phyloP scores from a whole-genome alignment of 352 stramenopile genomes.

The Globisporangium rhizosaccharum region DNA sequence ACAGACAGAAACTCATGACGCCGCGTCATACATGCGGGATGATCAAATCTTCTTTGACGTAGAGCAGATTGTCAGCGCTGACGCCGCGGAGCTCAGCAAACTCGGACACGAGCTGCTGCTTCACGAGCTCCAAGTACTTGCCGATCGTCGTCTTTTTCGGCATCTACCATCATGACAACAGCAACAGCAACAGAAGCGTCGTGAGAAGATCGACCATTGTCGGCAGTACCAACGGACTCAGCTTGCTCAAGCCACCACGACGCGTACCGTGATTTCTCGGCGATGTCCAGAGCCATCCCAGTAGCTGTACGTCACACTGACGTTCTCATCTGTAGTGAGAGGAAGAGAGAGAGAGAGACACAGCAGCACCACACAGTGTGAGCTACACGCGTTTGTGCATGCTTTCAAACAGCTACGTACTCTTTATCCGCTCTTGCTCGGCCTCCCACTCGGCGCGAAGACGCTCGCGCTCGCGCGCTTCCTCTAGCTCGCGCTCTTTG shows the following conservation, averaged over 20 bases:
- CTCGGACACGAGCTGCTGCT: constrained; percentile 87
- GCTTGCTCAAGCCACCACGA: too few species aligned
- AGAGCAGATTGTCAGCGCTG: constrained; percentile 93
- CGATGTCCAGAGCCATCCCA: constrained; percentile 97
- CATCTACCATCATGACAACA: constrained; percentile 25
- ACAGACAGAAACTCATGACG: background rate
- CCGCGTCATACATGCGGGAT: constrained; percentile 83
- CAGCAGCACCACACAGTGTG: background rate
- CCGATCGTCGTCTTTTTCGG: constrained; percentile 91
- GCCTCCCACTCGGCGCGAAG: constrained; percentile 91
- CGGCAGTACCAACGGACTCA: background rate
- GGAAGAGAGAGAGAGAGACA: background rate
- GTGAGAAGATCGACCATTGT: background rate
- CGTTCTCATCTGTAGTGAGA: constrained; percentile 58
- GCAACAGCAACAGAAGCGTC: background rate
- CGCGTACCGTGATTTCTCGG: constrained; percentile 77
- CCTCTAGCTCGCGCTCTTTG: constrained; percentile 84
- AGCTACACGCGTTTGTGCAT: background rate
- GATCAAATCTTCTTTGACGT: constrained; percentile 99
- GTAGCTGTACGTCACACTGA: constrained; percentile 97
- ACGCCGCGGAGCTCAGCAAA: constrained; percentile 92
- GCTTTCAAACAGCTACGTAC: constrained; percentile 22
- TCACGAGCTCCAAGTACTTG: constrained; percentile 83
- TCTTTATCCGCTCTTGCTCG: constrained; percentile 92
- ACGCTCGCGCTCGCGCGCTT: constrained; percentile 64